Evolutionary conservation across 176 grass and related monocot species (phyloP), one percentile per base, ranked within the genome.

Genomic region (Alopecurus myosuroides): DNA sequence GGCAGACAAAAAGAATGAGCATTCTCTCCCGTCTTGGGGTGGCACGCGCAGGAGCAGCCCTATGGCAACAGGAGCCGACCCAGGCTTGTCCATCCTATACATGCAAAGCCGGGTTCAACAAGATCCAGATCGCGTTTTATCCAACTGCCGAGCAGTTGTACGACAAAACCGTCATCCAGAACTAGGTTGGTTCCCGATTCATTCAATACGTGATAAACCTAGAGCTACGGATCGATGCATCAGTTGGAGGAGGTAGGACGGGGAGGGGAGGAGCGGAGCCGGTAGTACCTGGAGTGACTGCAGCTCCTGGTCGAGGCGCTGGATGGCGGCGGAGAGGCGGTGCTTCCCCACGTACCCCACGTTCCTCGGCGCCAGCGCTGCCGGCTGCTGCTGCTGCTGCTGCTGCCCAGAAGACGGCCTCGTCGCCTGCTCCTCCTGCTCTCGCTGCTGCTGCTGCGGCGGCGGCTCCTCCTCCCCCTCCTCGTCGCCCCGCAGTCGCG

Each of bases 261-360:
- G 49, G 28, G 1, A 52, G 6, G 44, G 1, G 73, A 7, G 62
- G 22, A 23, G 35, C 20, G 6, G 60, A 66, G 42, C 15, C 12
- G 61, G 28, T 5, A 0, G 73, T 76, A 94, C 91, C 91, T 94
- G 82, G 70, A 97, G 94, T 20, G 94, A 94, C 74, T 86, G 70
- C 76, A 97, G 88, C 85, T 97, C 94, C 86, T 97, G 94, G 56
- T 97, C 87, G 46, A 97, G 94, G 76, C 94, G 91, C 30, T 76
- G 17, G 75, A 97, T 92, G 88, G 94, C 89, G 56, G 94, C 94
- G 69, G 89, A 71, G 72, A 97, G 89, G 85, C 94, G 87, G 81
- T 94, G 94, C 91, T 92, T 97, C 18, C 94, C 94, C 22, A 97
- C 87, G 63, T 90, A 93, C 20, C 85, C 91, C 7, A 84, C 85